Evolutionary conservation across 176 grass and related monocot species (phyloP).

Genomic region (Urochloa ruziziensis): DNA sequence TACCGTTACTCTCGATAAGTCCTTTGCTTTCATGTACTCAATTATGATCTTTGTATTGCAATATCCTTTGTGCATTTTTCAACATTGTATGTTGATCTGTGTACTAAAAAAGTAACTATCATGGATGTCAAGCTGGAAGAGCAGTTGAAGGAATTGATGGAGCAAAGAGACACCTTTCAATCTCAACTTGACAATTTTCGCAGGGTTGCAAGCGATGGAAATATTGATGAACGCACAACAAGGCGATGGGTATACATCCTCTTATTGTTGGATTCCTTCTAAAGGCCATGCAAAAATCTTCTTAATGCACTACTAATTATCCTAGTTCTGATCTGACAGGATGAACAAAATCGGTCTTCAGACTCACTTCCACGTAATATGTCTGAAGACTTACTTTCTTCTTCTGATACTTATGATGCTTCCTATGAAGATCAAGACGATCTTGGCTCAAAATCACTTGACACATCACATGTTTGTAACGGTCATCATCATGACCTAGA

Average conservation of each 20-base stretch:
- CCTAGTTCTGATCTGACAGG: conserved; percentile 39
- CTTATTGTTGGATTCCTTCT: neutral
- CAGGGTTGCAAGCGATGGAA: conserved; percentile 45
- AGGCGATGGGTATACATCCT: conserved; percentile 54
- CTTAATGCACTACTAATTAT: neutral
- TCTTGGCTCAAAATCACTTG: neutral
- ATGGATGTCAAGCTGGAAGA: conserved; percentile 59
- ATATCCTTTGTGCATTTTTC: neutral
- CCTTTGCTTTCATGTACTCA: neutral
- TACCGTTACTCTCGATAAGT: neutral
- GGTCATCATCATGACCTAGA: neutral
- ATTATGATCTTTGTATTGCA: neutral
- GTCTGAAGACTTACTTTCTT: conserved; percentile 63
- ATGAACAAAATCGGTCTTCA: conserved; percentile 55
- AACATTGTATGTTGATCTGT: neutral
- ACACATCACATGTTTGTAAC: neutral
- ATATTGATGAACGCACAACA: conserved; percentile 25
- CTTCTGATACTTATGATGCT: conserved; percentile 50
- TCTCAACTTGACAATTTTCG: conserved; percentile 76
- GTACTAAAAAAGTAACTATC: neutral
- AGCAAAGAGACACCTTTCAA: conserved; percentile 69
- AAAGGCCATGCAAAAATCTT: neutral
- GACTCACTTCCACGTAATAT: conserved; percentile 37
- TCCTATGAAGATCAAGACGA: conserved; percentile 44
- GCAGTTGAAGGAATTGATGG: conserved; percentile 72